Conservation (phyloP, 2,329 filamentous ascomycete species). For the Monilinia laxa region DNA sequence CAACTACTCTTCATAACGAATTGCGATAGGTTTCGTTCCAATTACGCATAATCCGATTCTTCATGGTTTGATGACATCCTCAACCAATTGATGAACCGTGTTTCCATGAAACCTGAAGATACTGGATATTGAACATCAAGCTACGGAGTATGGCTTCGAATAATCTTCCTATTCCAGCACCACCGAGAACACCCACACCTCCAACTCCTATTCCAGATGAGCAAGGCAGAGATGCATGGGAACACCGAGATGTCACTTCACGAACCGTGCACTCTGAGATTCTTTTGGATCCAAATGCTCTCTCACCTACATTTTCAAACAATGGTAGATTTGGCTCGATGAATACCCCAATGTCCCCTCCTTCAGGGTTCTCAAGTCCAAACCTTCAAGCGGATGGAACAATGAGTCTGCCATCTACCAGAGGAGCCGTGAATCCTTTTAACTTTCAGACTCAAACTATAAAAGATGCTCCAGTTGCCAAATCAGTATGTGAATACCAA, state of each 20-base stretch:
- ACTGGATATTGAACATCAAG: slow-evolving; percentile 23
- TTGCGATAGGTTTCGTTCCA: slow-evolving; percentile 9
- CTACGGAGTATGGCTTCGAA: slow-evolving; percentile 53
- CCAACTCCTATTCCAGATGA: slow-evolving; percentile 51
- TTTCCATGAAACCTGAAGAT: slow-evolving; percentile 15
- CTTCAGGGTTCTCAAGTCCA: slow-evolving; percentile 31
- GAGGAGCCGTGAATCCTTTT: slow-evolving; percentile 66
- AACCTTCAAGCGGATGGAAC: slow-evolving; percentile 36
- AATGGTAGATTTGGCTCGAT: slow-evolving; percentile 40
- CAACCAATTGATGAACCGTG: slow-evolving; percentile 13
- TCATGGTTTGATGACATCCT: slow-evolving; percentile 6
- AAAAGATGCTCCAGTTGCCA: slow-evolving; percentile 67
- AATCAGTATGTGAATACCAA: slow-evolving; percentile 59
- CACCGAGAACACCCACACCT: slow-evolving; percentile 64
- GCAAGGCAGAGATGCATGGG: slow-evolving; percentile 24
- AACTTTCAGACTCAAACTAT: slow-evolving; percentile 88
- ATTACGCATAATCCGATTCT: not conserved
- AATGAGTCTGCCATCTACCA: slow-evolving; percentile 35
- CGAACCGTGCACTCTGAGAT: slow-evolving; percentile 37
- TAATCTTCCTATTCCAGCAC: slow-evolving; percentile 54
- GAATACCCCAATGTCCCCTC: slow-evolving; percentile 37
- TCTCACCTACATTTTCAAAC: slow-evolving; percentile 46
- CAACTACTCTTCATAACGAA: slow-evolving; percentile 19
- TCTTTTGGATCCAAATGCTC: slow-evolving; percentile 46
- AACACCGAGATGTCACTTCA: slow-evolving; percentile 24